Base-by-base conservation (phyloP, 306 rosid genomes). In the Potentilla sterilis region DNA sequence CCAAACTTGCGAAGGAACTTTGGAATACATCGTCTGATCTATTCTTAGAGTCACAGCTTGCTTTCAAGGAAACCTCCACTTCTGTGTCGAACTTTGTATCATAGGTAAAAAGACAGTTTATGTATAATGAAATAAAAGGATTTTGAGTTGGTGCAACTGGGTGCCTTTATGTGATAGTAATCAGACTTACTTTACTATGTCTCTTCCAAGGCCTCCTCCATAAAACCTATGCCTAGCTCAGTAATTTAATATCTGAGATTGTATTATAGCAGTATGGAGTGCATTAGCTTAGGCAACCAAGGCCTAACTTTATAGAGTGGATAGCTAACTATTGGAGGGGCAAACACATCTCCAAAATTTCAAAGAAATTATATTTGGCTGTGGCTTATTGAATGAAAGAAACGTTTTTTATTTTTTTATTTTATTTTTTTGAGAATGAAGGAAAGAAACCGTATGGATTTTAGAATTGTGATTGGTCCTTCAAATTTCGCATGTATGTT, bases 21-120 rank as follows among this genome's bases (percentile, higher is more conserved):
- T 95, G 98, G 98, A 85, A 77, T 57, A 84, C 88, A 16, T 87
- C 99, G 0, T 44, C 65, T 59, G 81, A 88, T 78, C 81, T 94
- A 73, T 69, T 88, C 75, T 79, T 64, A 18, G 79, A 69, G 73
- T 90, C 92, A 12, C 86, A 89, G 58, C 81, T 87, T 73, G 85
- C 79, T 75, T 73, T 59, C 35, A 77, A 81, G 74, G 83, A 64
- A 22, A 67, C 78, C 72, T 47, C 52, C 70, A 43, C 59, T 40
- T 61, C 74, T 65, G 79, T 67, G 70, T 77, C 13, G 69, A 77
- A 75, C 75, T 65, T 14, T 22, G 46, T 44, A 65, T 63, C 80
- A 67, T 77, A 68, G 65, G 80, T 54, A 12, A 68, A 10, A 18
- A 28, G 7, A 16, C 15, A 63, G 22, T 34, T 34, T 63, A 37